phyloP scores from a whole-genome alignment of 331 rosid species.

The Quercus tomentella region DNA sequence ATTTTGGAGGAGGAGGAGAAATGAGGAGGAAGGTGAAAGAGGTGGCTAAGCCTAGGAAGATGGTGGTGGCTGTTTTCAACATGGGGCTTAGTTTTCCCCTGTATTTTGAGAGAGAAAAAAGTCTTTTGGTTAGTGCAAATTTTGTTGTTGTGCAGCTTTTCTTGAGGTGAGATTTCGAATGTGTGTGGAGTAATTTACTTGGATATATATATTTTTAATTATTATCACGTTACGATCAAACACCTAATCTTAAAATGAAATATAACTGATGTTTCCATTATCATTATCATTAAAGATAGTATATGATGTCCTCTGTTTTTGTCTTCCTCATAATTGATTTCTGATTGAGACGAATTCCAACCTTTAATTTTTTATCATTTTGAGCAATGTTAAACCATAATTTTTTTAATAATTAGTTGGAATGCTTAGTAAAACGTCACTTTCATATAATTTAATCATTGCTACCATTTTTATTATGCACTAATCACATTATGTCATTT shows the following conservation, averaged over 20 bases:
- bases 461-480: too few species aligned
- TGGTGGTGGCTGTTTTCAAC: constrained; percentile 25
- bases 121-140: background rate
- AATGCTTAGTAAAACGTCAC: too few species aligned
- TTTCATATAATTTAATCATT: too few species aligned
- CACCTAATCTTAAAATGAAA: too few species aligned
- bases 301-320: background rate
- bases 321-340: background rate
- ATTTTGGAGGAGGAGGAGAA: constrained; percentile 38
- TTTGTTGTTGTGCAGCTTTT: background rate
- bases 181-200: background rate
- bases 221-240: too few species aligned
- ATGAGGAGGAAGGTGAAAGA: constrained; percentile 22
- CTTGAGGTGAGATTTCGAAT: background rate
- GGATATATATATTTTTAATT: too few species aligned
- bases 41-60: constrained; percentile 34
- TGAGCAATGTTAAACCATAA: too few species aligned
- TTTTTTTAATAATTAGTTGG: too few species aligned
- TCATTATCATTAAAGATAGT: too few species aligned
- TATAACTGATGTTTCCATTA: too few species aligned
- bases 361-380: constrained; percentile 12
- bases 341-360: background rate
- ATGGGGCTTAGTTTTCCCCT: constrained; percentile 14
- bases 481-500: too few species aligned
- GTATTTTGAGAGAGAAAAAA: background rate